Evolutionary conservation across 2,329 filamentous ascomycete genomes (phyloP).

Genomic region (Aspergillus texensis): DNA sequence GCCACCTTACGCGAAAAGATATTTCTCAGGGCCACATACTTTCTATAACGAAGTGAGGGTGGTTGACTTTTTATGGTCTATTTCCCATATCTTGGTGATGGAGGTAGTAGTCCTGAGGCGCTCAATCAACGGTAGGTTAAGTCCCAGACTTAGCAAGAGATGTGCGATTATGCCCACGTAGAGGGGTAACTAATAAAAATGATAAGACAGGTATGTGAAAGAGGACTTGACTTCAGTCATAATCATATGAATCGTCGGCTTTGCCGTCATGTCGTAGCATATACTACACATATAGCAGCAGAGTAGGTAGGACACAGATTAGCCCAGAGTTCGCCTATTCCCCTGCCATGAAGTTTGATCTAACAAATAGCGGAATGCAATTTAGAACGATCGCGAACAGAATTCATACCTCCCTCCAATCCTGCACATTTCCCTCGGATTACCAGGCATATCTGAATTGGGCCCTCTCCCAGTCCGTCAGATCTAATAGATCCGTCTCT

Average conservation of each 20-base stretch:
- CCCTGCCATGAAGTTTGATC: not conserved
- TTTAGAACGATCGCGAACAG: not conserved
- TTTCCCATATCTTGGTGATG: too few species aligned
- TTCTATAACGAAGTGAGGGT: too few species aligned
- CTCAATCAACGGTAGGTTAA: too few species aligned
- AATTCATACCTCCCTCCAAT: not conserved
- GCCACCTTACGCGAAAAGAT: too few species aligned
- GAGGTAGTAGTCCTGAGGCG: too few species aligned
- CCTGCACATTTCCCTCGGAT: not conserved
- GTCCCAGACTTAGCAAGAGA: too few species aligned
- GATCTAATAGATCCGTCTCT: not conserved
- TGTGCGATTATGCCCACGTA: too few species aligned
- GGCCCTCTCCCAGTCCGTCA: not conserved
- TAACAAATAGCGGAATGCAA: not conserved
- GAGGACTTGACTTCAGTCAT: not conserved
- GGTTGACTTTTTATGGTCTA: too few species aligned
- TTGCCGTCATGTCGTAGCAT: too few species aligned
- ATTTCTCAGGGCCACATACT: too few species aligned
- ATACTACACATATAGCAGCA: not conserved
- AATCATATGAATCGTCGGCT: too few species aligned
- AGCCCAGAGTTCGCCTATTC: not conserved
- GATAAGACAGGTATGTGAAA: not conserved
- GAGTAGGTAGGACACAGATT: not conserved
- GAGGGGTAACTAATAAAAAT: not conserved
- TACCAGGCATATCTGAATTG: not conserved